phyloP scores from a whole-genome alignment of 2,329 filamentous ascomycete genomes.

The Fonsecaea monophora region DNA sequence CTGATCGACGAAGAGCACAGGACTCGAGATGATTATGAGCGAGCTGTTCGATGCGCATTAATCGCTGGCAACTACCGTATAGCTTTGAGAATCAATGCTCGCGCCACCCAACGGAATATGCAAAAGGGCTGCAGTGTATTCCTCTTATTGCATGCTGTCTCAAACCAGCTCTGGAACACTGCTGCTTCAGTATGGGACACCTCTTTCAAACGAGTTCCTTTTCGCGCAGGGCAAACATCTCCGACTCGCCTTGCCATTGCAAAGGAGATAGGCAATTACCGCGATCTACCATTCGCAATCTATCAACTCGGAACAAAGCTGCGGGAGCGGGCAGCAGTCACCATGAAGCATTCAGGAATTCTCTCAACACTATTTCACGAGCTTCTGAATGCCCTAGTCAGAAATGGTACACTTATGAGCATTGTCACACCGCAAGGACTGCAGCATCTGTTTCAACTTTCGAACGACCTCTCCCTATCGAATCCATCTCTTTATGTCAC shows the following conservation, averaged over 20 bases:
- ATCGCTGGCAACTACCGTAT: constrained; percentile 32
- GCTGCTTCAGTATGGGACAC: constrained; percentile 44
- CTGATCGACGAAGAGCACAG: constrained; percentile 48
- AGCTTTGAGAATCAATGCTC: constrained; percentile 51
- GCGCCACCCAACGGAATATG: constrained; percentile 45
- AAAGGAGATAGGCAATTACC: constrained; percentile 22
- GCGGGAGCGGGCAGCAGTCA: constrained; percentile 13
- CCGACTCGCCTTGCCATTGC: constrained; percentile 22
- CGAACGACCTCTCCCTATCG: constrained; percentile 12
- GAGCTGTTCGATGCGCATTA: constrained; percentile 40
- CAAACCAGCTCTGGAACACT: constrained; percentile 45
- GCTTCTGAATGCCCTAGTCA: constrained; percentile 25
- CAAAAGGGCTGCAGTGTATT: constrained; percentile 44
- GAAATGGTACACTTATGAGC: constrained; percentile 33
- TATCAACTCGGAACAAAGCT: constrained; percentile 22
- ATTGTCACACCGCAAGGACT: constrained; percentile 32
- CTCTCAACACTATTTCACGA: constrained; percentile 20
- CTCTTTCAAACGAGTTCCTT: constrained; percentile 35
- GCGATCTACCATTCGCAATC: constrained; percentile 29
- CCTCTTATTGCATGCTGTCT: constrained; percentile 44
- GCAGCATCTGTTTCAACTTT: constrained; percentile 31
- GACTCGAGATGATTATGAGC: constrained; percentile 53
- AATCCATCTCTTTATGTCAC: constrained; percentile 23
- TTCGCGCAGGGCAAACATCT: constrained; percentile 22
- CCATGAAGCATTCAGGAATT: constrained; percentile 23